Evolutionary conservation across 164 flowering plant species (phyloP).

Genomic region (Annona cherimola): DNA sequence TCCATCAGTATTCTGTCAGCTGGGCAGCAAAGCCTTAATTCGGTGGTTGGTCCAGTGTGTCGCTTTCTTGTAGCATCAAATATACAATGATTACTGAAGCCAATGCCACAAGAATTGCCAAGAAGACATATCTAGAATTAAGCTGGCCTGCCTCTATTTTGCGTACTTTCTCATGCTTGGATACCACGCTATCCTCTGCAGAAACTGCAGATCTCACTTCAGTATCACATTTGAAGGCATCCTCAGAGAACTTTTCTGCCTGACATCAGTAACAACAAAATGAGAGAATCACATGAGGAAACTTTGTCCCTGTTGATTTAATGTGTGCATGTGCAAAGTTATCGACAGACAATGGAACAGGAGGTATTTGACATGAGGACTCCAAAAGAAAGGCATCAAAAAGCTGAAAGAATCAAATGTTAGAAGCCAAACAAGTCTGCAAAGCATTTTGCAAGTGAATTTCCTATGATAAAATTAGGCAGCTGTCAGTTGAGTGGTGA

Average conservation of each 20-base stretch:
- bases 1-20: neutral
- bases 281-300: neutral
- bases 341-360: too few relatives aligned
- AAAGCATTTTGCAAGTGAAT: neutral
- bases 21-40: neutral
- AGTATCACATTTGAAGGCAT: conserved; percentile 14
- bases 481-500: neutral
- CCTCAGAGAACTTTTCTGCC: conserved; percentile 22
- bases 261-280: conserved; percentile 15
- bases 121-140: conserved; percentile 35
- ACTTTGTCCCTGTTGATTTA: neutral
- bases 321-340: neutral
- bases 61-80: conserved; percentile 20
- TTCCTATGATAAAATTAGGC: neutral
- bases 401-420: neutral
- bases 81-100: conserved; percentile 33
- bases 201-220: conserved; percentile 20
- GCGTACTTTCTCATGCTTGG: conserved; percentile 39
- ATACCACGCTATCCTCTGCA: conserved; percentile 2
- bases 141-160: conserved; percentile 55
- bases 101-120: conserved; percentile 33
- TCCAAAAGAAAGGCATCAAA: neutral
- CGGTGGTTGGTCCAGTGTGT: conserved; percentile 17
- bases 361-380: neutral
- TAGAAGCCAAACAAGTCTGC: neutral